These are phyloP conservation scores for Fraxinus sp. DNA, from an alignment of 305 asterid genomes.

Conservation along the genomic window DNA sequence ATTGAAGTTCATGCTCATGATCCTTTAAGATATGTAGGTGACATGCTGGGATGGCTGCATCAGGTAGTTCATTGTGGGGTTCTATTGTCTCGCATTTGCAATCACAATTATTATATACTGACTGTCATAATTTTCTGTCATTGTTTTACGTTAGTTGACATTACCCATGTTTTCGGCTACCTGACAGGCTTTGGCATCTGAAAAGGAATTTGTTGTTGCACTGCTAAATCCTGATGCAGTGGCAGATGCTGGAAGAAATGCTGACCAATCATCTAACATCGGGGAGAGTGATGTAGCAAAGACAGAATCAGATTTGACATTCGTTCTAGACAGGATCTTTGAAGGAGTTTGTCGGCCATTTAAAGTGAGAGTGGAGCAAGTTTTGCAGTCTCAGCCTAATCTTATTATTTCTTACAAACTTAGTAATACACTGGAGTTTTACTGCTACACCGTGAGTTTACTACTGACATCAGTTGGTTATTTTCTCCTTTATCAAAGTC, in stretches of 20 bases:
- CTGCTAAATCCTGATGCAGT: conserved; percentile 86
- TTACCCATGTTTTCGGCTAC: conserved; percentile 23
- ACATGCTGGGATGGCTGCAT: conserved; percentile 99
- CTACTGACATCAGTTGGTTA: conserved; percentile 10
- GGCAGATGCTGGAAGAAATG: conserved; percentile 69
- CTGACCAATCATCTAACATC: conserved; percentile 52
- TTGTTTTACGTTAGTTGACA: neutral
- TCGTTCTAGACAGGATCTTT: conserved; percentile 90
- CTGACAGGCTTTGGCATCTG: conserved; percentile 94
- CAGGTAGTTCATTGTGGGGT: conserved; percentile 49
- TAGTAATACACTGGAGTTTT: conserved; percentile 84
- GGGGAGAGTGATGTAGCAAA: conserved; percentile 55
- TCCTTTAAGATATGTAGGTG: conserved; percentile 96
- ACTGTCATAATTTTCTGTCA: neutral
- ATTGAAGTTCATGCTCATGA: conserved; percentile 99
- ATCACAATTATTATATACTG: neutral
- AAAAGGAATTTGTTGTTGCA: conserved; percentile 94
- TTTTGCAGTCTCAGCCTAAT: conserved; percentile 93
- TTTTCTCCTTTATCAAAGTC: conserved; percentile 7
- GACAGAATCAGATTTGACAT: conserved; percentile 80
- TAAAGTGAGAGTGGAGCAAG: conserved; percentile 98
- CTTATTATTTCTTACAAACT: conserved; percentile 87
- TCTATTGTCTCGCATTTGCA: neutral
- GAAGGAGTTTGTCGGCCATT: conserved; percentile 99
- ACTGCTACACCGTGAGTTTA: conserved; percentile 89